Conservation (phyloP, 345 rosid genomes). For the Pelargonium nanum region DNA sequence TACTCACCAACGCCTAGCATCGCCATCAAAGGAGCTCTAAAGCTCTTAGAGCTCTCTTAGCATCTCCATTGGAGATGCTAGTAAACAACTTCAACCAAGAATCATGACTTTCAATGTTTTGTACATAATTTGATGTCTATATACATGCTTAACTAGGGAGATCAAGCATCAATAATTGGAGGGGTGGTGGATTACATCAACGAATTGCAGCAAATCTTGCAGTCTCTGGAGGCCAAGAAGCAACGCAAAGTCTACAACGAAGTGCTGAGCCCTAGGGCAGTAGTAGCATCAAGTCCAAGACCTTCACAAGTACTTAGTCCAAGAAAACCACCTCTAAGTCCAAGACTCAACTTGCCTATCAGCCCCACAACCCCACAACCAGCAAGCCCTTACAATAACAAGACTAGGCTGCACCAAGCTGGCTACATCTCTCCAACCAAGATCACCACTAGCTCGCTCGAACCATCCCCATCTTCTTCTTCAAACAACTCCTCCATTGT, state of each 20-base stretch:
- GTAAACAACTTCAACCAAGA: too few species aligned
- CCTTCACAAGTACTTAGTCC: slow-evolving; percentile 27
- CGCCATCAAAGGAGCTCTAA: too few species aligned
- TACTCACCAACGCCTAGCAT: too few species aligned
- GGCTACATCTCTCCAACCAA: slow-evolving; percentile 37
- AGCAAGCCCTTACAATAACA: slow-evolving; percentile 16
- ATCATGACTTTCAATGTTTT: too few species aligned
- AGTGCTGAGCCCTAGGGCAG: slow-evolving; percentile 67
- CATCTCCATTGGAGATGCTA: too few species aligned
- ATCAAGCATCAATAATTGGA: slow-evolving; percentile 98
- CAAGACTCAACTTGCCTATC: slow-evolving; percentile 14
- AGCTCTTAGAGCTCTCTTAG: too few species aligned
- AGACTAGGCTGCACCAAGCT: slow-evolving; percentile 14
- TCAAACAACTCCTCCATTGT: slow-evolving; percentile 19
- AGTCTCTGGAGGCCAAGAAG: slow-evolving; percentile 82
- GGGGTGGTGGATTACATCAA: slow-evolving; percentile 94
- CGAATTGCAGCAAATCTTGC: slow-evolving; percentile 85
- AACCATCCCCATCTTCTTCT: slow-evolving; percentile 41
- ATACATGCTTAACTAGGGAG: slow-evolving; percentile 44
- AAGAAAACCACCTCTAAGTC: slow-evolving; percentile 4
- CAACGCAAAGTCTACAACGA: slow-evolving; percentile 83
- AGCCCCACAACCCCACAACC: slow-evolving; percentile 25
- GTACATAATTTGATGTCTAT: neutral
- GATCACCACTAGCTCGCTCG: neutral
- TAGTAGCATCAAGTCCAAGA: slow-evolving; percentile 58